Conservation (phyloP, 2,329 filamentous ascomycete species). For the Graphilbum fragrans region DNA sequence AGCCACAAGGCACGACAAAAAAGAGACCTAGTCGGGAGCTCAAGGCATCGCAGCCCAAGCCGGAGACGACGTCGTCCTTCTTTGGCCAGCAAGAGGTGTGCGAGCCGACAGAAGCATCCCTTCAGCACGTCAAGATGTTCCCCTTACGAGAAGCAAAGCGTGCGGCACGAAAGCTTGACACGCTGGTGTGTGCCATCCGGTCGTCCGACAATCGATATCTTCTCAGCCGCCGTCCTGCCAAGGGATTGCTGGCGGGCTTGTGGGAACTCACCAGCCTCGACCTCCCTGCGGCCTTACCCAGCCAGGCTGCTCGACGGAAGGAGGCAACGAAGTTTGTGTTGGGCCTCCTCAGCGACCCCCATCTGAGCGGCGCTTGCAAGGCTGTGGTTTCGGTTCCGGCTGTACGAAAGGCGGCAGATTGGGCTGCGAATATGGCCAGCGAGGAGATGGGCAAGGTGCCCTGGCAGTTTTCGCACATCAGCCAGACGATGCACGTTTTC, state of each 20-base stretch:
- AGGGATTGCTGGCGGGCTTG: conserved; percentile 40
- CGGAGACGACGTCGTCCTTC: neutral
- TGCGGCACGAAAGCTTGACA: conserved; percentile 37
- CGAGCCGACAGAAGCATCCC: neutral
- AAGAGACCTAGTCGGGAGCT: neutral
- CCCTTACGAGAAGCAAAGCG: conserved; percentile 40
- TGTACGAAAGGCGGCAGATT: neutral
- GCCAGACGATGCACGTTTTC: conserved; percentile 45
- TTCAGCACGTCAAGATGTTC: conserved; percentile 35
- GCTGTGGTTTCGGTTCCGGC: neutral
- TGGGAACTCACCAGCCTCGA: conserved; percentile 42
- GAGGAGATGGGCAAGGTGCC: conserved; percentile 38
- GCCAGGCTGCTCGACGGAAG: neutral
- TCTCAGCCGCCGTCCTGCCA: conserved; percentile 37
- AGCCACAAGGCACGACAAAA: neutral
- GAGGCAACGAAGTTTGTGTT: conserved; percentile 5
- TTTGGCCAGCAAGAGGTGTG: conserved; percentile 10
- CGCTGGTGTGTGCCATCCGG: conserved; percentile 39
- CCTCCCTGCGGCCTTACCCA: neutral
- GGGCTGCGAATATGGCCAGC: conserved; percentile 2
- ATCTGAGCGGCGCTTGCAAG: too few species aligned
- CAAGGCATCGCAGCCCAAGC: conserved; percentile 17
- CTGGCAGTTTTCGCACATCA: conserved; percentile 46
- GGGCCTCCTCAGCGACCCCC: conserved; percentile 4
- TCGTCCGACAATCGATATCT: conserved; percentile 31